phyloP scores from a whole-genome alignment of 495 filamentous ascomycete genomes.

The Aspergillus heteromorphus region DNA sequence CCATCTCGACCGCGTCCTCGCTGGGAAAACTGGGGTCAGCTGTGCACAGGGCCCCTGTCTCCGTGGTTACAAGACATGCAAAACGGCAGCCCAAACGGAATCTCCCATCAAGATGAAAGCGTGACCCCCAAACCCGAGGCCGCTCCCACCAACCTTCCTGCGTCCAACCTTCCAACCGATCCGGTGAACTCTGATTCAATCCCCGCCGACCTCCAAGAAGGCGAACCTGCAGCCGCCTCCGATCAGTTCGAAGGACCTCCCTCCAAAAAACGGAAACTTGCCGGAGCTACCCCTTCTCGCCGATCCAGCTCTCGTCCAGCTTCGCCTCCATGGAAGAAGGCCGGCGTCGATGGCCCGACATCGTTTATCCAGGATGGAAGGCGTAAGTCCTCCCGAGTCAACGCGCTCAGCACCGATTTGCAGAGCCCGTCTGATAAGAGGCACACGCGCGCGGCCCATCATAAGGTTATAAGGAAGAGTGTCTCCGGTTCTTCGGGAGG shows the following conservation, averaged over 20 bases:
- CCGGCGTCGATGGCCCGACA: constrained; percentile 80
- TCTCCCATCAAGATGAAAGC: constrained; percentile 41
- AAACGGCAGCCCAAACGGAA: constrained; percentile 49
- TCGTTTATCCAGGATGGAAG: constrained; percentile 76
- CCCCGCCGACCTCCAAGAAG: constrained; percentile 27
- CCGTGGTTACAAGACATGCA: constrained; percentile 52
- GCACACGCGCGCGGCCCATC: constrained; percentile 44
- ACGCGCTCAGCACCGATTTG: constrained; percentile 63
- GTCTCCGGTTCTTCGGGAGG: constrained; percentile 19
- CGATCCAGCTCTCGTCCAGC: constrained; percentile 46
- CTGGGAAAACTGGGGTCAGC: constrained; percentile 62
- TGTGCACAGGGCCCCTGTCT: constrained; percentile 44
- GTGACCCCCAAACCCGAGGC: constrained; percentile 34
- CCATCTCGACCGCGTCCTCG: constrained; percentile 56
- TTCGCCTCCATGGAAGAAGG: constrained; percentile 93
- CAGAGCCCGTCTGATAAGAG: constrained; percentile 62
- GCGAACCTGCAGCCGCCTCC: constrained; percentile 19
- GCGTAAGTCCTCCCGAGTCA: constrained; percentile 81
- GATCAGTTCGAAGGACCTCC: constrained; percentile 50
- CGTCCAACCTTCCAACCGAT: constrained; percentile 22
- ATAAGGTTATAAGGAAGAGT: constrained; percentile 23
- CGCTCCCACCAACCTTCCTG: constrained; percentile 20
- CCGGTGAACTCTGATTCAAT: constrained; percentile 24
- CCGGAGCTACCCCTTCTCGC: constrained; percentile 38
- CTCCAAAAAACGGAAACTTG: constrained; percentile 69